phyloP scores from a whole-genome alignment of 1,139 yeast genomes.

The Geotrichum aggregatum region DNA sequence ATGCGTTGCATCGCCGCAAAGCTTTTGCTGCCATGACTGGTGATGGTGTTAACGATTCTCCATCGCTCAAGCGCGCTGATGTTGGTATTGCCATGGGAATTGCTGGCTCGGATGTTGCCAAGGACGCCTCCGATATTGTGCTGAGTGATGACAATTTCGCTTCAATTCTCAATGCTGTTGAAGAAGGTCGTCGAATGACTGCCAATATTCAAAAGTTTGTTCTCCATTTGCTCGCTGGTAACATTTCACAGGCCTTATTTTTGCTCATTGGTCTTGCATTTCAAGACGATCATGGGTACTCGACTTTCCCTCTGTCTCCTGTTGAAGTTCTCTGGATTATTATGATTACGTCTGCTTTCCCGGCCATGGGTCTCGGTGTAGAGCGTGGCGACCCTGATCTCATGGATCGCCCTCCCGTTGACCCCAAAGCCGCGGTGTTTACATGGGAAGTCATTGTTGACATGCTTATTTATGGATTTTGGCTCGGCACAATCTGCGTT shows the following conservation, averaged over 20 bases:
- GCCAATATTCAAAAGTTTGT: conserved; percentile 78
- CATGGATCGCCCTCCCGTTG: conserved; percentile 61
- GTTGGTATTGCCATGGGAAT: conserved; percentile 88
- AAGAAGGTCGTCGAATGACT: conserved; percentile 80
- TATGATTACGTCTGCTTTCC: conserved; percentile 75
- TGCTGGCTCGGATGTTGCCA: conserved; percentile 78
- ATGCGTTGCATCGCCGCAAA: conserved; percentile 68
- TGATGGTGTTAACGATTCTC: conserved; percentile 84
- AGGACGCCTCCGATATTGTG: conserved; percentile 74
- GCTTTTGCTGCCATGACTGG: conserved; percentile 83
- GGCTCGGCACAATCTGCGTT: conserved; percentile 72
- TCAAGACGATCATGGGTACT: conserved; percentile 52
- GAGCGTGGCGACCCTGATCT: conserved; percentile 65
- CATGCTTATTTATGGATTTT: conserved; percentile 68
- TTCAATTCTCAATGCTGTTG: conserved; percentile 70
- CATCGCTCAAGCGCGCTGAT: conserved; percentile 73
- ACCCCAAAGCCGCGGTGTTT: conserved; percentile 55
- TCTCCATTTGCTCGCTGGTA: conserved; percentile 71
- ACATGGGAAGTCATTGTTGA: conserved; percentile 69
- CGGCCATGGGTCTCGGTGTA: conserved; percentile 83
- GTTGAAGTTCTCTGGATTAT: conserved; percentile 78
- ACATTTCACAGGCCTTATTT: conserved; percentile 72
- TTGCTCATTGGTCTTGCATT: conserved; percentile 65
- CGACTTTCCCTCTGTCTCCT: conserved; percentile 75
- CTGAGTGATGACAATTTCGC: conserved; percentile 74